Evolutionary conservation across 1,284 basidiomycete genomes (phyloP), one percentile per base, ranked within the genome.

Genomic region (Malassezia japonica): DNA sequence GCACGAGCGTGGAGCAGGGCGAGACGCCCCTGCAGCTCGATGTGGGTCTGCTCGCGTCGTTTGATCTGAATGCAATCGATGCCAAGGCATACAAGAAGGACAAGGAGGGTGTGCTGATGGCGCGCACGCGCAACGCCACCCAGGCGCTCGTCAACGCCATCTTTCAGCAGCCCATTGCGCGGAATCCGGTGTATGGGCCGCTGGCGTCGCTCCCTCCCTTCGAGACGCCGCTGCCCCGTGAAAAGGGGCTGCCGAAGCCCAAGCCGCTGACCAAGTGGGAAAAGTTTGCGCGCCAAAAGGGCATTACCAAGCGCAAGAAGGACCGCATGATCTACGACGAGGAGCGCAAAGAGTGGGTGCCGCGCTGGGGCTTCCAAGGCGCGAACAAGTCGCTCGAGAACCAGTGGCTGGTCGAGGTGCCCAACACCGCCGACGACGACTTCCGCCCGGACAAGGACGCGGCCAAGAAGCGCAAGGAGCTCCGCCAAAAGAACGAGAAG

Each of bases 191-290:
- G 31, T 84, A 89, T 61, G 92, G 91, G 0, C 87, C 87, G 0
- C 78, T 92, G 46, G 87, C 86, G 1, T 78, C 82, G 52, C 82
- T 95, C 3, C 90, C 92, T 0, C 27, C 51, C 12, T 59, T 62
- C 34, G 73, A 81, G 1, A 82, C 87, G 5, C 81, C 78, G 5
- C 79, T 96, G 1, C 92, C 92, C 0, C 82, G 92, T 28, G 81
- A 90, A 37, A 98, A 99, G 74, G 86, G 86, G 1, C 77, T 96
- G 21, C 92, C 92, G 0, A 91, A 90, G 70, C 84, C 86, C 4
- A 94, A 92, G 75, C 84, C 86, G 4, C 81, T 81, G 41, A 96
- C 92, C 13, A 98, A 95, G 74, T 98, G 94, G 94, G 87, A 96
- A 77, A 80, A 82, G 56, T 98, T 96, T 68, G 92, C 92, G 13